These are phyloP conservation scores for Coemansia sp. DNA, from an alignment of 371 early-diverging fungal species.

Conservation along the genomic window DNA sequence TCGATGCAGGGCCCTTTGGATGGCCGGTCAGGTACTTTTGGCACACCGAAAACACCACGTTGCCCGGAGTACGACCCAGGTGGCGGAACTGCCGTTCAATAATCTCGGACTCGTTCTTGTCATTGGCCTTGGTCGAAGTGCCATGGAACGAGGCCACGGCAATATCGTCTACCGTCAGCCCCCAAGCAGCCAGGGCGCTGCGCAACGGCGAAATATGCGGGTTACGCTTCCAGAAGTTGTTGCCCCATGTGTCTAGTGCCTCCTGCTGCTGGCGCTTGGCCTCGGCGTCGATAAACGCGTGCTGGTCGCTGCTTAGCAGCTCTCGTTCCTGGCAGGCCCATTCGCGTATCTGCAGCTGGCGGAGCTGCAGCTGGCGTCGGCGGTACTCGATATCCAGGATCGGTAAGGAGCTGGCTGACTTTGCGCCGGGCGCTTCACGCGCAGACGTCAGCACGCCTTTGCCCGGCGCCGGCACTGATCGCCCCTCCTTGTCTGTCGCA, in stretches of 20 bases:
- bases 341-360: conserved; percentile 75
- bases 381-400: conserved; percentile 90
- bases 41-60: conserved; percentile 19
- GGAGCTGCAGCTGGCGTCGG: conserved; percentile 75
- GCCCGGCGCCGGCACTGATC: conserved; percentile 94
- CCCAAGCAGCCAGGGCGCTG: conserved; percentile 88
- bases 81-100: conserved; percentile 86
- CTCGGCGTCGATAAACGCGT: conserved; percentile 79
- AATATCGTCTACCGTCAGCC: conserved; percentile 91
- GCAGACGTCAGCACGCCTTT: conserved; percentile 95
- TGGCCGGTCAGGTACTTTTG: conserved; percentile 86
- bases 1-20: conserved; percentile 34
- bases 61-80: conserved; percentile 50
- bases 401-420: conserved; percentile 53
- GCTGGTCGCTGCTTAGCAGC: conserved; percentile 66
- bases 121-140: conserved; percentile 96
- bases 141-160: conserved; percentile 97
- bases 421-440: conserved; percentile 64
- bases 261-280: conserved; percentile 80
- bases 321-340: conserved; percentile 84
- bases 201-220: conserved; percentile 86
- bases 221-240: conserved; percentile 81
- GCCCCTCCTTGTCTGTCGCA: conserved; percentile 95
- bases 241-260: conserved; percentile 66
- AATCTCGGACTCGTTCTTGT: conserved; percentile 95